Base-by-base conservation (phyloP, 2,329 filamentous ascomycete species). In the Fusarium lyarnte region DNA sequence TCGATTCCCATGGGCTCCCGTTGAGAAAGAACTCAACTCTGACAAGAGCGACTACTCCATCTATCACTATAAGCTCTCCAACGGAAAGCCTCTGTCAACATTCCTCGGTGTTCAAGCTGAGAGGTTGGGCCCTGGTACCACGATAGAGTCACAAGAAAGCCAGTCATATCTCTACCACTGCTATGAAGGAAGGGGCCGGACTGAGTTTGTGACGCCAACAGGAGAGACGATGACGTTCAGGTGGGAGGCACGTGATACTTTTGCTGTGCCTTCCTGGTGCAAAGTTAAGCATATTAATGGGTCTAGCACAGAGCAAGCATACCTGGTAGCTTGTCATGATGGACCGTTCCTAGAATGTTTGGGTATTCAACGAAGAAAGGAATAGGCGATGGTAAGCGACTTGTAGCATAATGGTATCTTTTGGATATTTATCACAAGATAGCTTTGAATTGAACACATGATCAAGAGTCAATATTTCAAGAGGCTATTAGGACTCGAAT, bases 91-190 rank as follows among this genome's bases (percentile, higher is more conserved):
- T 0, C 63, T 87, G 25, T 85, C 84, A 47, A 83, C 78, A 27
- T 86, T 82, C 0, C 79, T 89, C 3, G 85, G 85, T 2, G 85
- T 84, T 1, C 82, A 82, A 46, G 87, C 87, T 0, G 87, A 87
- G 77, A 80, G 86, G 0, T 66, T 89, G 5, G 72, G 78, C n/a
- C 78, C 81, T 0, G 82, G 82, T 0, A 72, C 73, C 1, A 82
- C 82, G 0, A 70, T 80, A 0, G 52, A 72, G 10, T 78, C 81
- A 2, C 84, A 82, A 21, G 87, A 89, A 63, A 86, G 84, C 3
- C 77, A 82, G 6, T 88, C 86, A 0, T 84, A 82, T 54, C 82
- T 89, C 8, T 88, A 87, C 69, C 87, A 89, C 78, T 85, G 88
- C 53, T 82, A 87, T 38, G 78, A 82, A 19, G 88, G 87, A 1